Conservation (phyloP, 2,329 filamentous ascomycete genomes). For the Trichoderma sp. region DNA sequence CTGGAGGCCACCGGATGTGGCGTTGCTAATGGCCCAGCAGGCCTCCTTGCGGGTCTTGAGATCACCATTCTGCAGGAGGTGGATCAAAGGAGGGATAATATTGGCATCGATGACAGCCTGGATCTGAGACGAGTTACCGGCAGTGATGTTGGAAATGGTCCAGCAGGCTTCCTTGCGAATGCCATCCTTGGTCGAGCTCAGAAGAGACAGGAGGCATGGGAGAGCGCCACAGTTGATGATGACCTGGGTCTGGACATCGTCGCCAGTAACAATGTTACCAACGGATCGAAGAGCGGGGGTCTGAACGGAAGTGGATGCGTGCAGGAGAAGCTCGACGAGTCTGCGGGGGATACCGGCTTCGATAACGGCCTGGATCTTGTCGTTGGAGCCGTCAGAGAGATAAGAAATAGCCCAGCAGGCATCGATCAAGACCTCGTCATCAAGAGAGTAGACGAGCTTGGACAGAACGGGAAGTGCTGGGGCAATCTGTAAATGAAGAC, state of each 20-base stretch:
- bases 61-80: constrained; percentile 92
- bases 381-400: constrained; percentile 94
- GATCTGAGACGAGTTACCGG: constrained; percentile 96
- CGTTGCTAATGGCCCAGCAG: constrained; percentile 99
- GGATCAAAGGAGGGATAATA: constrained; percentile 94
- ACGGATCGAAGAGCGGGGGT: constrained; percentile 95
- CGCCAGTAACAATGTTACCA: constrained; percentile 97
- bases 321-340: constrained; percentile 95
- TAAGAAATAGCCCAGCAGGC: constrained; percentile 99
- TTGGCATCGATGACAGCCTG: constrained; percentile 95
- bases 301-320: constrained; percentile 96
- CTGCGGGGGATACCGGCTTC: constrained; percentile 96
- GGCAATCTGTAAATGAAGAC: constrained; percentile 63
- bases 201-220: constrained; percentile 83
- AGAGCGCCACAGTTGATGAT: constrained; percentile 98
- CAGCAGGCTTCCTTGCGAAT: constrained; percentile 99
- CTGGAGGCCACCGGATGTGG: constrained; percentile 93
- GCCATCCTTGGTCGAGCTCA: constrained; percentile 96
- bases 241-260: constrained; percentile 97
- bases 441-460: constrained; percentile 96
- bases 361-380: constrained; percentile 99
- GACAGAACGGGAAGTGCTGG: constrained; percentile 91
- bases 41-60: constrained; percentile 99
- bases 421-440: constrained; percentile 97
- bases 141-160: constrained; percentile 99